Conservation (phyloP, 176 grass and related monocot species). For the Carex kokanica region DNA sequence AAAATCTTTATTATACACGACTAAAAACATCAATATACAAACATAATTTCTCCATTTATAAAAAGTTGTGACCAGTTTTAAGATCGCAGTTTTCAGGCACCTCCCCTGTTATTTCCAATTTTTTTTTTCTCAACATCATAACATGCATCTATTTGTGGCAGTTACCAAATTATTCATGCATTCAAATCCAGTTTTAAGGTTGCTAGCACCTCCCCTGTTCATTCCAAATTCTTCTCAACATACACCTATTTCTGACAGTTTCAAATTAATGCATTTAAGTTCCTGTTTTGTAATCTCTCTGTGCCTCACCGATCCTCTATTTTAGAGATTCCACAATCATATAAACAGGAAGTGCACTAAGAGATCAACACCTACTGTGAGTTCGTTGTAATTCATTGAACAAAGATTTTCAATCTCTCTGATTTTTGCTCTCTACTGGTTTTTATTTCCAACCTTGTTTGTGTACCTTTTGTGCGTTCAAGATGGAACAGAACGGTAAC, state of each 20-base stretch:
- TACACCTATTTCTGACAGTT: not conserved
- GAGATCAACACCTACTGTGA: not conserved
- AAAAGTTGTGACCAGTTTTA: too few relatives aligned
- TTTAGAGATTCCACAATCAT: not conserved
- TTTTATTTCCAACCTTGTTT: not conserved
- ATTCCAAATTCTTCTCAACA: not conserved
- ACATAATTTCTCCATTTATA: not conserved
- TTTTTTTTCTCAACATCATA: too few relatives aligned
- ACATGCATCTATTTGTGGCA: too few relatives aligned
- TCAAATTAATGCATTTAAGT: not conserved
- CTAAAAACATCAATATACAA: not conserved
- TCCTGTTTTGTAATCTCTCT: not conserved
- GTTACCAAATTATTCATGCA: too few relatives aligned
- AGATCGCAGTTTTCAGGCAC: too few relatives aligned
- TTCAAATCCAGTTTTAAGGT: not conserved
- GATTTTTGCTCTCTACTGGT: not conserved
- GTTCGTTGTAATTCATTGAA: not conserved
- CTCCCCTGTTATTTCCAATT: too few relatives aligned
- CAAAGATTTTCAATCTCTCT: not conserved
- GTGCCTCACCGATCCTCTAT: not conserved
- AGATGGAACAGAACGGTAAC: conserved; percentile 46
- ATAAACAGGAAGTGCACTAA: not conserved
- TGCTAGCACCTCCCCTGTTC: not conserved
- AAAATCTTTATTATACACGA: not conserved
- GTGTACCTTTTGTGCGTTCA: not conserved